Conservation (phyloP, 768 basidiomycete genomes). For the Asterophora lycoperdoides region DNA sequence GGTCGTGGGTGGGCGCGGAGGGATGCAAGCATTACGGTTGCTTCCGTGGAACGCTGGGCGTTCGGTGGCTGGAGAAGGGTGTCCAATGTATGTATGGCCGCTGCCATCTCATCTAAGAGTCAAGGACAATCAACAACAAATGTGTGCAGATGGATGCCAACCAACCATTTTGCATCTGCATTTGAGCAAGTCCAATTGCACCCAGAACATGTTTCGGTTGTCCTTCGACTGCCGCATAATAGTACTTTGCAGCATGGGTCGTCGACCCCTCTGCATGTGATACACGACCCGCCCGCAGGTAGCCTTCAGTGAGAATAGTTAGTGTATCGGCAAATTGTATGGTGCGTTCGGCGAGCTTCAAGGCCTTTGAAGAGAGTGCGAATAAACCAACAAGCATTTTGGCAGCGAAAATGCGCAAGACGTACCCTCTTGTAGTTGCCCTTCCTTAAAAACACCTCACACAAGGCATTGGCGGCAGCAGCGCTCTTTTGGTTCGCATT, state of each 20-base stretch:
- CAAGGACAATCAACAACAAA: neutral
- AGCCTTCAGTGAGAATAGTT: conserved; percentile 80
- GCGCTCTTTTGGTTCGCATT: conserved; percentile 74
- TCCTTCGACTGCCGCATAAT: conserved; percentile 59
- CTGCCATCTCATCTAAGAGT: conserved; percentile 69
- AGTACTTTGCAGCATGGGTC: conserved; percentile 67
- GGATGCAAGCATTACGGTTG: conserved; percentile 84
- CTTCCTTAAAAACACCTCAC: conserved; percentile 73
- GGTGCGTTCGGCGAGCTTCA: conserved; percentile 91
- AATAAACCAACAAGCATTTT: neutral
- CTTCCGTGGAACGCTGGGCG: conserved; percentile 69
- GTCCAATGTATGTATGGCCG: conserved; percentile 83
- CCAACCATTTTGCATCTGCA: conserved; percentile 78
- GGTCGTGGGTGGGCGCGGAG: conserved; percentile 81
- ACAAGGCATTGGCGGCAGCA: conserved; percentile 79
- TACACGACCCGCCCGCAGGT: conserved; percentile 77
- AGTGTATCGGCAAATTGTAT: conserved; percentile 92
- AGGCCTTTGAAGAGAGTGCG: conserved; percentile 43
- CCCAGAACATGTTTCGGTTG: conserved; percentile 74
- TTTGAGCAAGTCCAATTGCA: conserved; percentile 81
- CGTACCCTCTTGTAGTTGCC: conserved; percentile 57
- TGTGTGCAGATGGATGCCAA: neutral
- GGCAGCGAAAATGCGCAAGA: conserved; percentile 4
- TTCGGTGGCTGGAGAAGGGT: conserved; percentile 66
- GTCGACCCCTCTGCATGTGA: conserved; percentile 66